Base-by-base conservation (phyloP, 2,329 filamentous ascomycete genomes). In the Pyrenochaeta sp. region DNA sequence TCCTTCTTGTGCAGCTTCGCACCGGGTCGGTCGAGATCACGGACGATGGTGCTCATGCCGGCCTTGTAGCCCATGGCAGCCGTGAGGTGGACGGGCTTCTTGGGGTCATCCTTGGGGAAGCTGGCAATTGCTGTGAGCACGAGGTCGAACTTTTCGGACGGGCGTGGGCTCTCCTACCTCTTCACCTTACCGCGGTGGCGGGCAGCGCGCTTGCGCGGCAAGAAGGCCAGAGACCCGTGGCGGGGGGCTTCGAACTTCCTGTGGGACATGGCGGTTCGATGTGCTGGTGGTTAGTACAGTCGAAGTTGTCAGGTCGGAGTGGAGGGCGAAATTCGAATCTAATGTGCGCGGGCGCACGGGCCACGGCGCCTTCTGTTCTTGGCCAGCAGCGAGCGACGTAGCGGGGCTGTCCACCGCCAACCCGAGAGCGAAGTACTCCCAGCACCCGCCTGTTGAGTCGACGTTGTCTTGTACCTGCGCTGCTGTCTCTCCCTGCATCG, bases 31-130 rank as follows among this genome's bases (percentile, higher is more conserved):
- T 99, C 94, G 78, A 97, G 86, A 80, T 96, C 93, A 81, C 94
- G 93, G 77, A 99, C 94, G 79, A 97, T 94, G 72, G 94, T 99
- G 78, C 91, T 96, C 94, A 99, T 99, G 78, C 94, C 94, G 76
- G 94, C 94, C 90, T 99, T 99, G 88, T 99, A 99, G 77, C 94
- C 94, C 87, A 97, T 92, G 73, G 90, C 81, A 73, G 94, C 94
- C 60, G 94, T 99, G 72, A 99, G 86, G 85, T 99, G 94, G 78
- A 96, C 90, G 72, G 92, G 90, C 88, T 97, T 96, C 89, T 97
- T 97, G 74, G 91, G 83, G 85, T 99, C 92, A 89, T 99, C 94
- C 88, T 97, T 97, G 75, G 94, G 94, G 87, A 99, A 99, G 80
- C 90, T 95, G 68, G 54, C 26, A 47, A 49, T 35, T 29, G 51